Percentiles rank a stretch among this genome's conserved stretches.
Conservation (phyloP, 805 yeast species). For the Ogataea ganodermae region DNA sequence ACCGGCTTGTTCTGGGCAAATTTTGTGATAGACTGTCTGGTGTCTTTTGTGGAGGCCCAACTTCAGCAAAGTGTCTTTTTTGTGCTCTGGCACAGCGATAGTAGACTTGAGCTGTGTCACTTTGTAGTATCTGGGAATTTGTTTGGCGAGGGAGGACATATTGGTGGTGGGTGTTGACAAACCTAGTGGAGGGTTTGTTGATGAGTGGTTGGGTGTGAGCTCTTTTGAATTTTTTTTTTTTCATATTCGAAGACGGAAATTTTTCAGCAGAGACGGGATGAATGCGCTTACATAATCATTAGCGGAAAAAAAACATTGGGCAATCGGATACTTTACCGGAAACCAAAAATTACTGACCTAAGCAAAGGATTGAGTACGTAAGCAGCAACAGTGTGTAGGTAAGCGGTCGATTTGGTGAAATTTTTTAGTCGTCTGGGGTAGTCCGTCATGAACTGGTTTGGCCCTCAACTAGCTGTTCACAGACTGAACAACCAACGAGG, state of each 20-base stretch:
- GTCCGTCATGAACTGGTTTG: too few relatives aligned
- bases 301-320: too few relatives aligned
- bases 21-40: constrained; percentile 68
- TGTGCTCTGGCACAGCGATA: constrained; percentile 77
- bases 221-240: neutral
- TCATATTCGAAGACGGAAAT: neutral
- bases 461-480: too few relatives aligned
- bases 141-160: constrained; percentile 20
- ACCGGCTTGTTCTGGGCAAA: constrained; percentile 82
- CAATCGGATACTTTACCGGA: too few relatives aligned
- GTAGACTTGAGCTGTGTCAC: constrained; percentile 79
- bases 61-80: constrained; percentile 63
- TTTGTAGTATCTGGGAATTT: constrained; percentile 47
- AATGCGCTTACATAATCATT: neutral
- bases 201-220: neutral
- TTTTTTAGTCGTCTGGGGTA: neutral
- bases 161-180: neutral
- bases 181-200: too few relatives aligned
- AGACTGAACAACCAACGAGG: neutral
- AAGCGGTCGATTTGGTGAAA: neutral
- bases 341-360: too few relatives aligned
- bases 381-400: too few relatives aligned
- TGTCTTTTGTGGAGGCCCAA: constrained; percentile 79
- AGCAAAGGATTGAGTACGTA: too few relatives aligned
- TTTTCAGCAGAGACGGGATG: neutral